A percentile compares a stretch with the other conserved stretches of the same genome.
These are phyloP conservation scores for Suillus decipiens DNA, from an alignment of 768 basidiomycete genomes.

Conservation along the genomic window DNA sequence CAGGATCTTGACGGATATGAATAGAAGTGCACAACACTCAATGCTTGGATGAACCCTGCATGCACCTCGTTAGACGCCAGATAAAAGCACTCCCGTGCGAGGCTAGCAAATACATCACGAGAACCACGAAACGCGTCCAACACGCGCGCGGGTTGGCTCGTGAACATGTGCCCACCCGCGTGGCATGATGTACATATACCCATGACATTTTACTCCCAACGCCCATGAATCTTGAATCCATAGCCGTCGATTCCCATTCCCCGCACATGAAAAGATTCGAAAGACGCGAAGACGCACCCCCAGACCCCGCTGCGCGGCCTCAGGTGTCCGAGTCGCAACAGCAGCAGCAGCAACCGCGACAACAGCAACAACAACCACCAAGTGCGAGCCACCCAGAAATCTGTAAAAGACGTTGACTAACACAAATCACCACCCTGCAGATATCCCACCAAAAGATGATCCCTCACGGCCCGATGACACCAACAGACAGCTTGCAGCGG, in stretches of 20 bases:
- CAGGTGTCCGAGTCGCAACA: neutral
- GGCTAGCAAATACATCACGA: neutral
- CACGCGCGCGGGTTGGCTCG: neutral
- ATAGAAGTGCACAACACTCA: neutral
- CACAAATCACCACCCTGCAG: neutral
- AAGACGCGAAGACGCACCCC: conserved; percentile 1
- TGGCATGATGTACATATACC: neutral
- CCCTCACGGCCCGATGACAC: neutral
- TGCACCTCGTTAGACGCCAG: neutral
- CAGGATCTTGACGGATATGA: conserved; percentile 4
- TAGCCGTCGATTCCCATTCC: neutral
- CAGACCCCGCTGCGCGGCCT: neutral
- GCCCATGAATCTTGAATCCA: neutral
- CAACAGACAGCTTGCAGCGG: neutral
- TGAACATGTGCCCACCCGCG: conserved; percentile 2
- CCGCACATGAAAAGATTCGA: neutral
- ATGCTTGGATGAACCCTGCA: neutral
- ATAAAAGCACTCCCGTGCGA: neutral
- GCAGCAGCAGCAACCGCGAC: neutral
- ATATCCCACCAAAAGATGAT: conserved; percentile 1
- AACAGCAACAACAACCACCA: neutral
- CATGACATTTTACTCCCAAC: neutral
- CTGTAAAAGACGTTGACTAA: neutral
- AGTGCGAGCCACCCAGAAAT: neutral
- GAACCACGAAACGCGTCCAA: conserved; percentile 1